phyloP scores from a whole-genome alignment of 768 basidiomycete species.

The Rhizopogon salebrosus region DNA sequence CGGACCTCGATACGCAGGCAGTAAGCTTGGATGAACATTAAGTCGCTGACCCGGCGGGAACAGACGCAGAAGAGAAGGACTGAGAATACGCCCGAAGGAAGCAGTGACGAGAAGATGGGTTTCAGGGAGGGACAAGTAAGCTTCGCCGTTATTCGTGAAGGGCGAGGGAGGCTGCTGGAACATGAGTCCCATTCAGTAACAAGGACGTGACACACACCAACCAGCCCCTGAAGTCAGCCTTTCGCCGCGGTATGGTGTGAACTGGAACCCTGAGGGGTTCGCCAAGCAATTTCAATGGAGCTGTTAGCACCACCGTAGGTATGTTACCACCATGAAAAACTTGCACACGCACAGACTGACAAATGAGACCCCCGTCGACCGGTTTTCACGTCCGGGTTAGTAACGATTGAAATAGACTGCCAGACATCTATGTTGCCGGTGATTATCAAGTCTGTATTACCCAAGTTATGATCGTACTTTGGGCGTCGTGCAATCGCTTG shows the following conservation, averaged over 20 bases:
- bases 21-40: conserved; percentile 86
- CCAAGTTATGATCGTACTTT: conserved; percentile 39
- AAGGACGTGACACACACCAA: conserved; percentile 34
- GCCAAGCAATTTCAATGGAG: conserved; percentile 64
- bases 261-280: conserved; percentile 49
- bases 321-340: neutral
- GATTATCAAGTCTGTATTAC: conserved; percentile 6
- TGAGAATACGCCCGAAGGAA: conserved; percentile 86
- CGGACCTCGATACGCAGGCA: conserved; percentile 85
- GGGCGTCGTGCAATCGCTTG: conserved; percentile 52
- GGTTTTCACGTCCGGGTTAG: conserved; percentile 60
- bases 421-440: conserved; percentile 61
- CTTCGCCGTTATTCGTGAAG: conserved; percentile 17
- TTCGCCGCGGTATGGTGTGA: conserved; percentile 54
- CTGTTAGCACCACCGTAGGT: conserved; percentile 31
- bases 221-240: conserved; percentile 61
- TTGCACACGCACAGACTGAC: conserved; percentile 42
- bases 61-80: conserved; percentile 49
- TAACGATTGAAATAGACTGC: conserved; percentile 61
- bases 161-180: conserved; percentile 39
- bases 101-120: conserved; percentile 75
- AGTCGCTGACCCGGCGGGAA: conserved; percentile 59
- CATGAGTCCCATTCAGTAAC: conserved; percentile 4
- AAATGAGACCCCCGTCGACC: conserved; percentile 57
- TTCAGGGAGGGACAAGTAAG: conserved; percentile 13